Conservation (phyloP, 352 stramenopile species). For the Halophytophthora polymorphica region DNA sequence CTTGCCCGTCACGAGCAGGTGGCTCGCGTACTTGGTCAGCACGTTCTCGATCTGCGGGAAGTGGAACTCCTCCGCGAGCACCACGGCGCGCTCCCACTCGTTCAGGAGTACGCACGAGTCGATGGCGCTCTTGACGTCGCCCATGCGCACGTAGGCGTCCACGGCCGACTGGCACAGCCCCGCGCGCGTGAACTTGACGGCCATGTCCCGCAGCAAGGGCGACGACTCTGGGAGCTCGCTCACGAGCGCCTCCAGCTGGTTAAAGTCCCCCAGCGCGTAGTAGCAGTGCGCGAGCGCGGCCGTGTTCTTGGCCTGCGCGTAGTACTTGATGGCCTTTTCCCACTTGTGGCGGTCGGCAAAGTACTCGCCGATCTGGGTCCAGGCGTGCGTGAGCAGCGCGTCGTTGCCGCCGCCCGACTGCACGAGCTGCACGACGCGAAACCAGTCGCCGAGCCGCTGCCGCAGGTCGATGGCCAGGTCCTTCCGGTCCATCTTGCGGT, state of each 20-base stretch:
- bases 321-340: slow-evolving; percentile 92
- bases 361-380: slow-evolving; percentile 90
- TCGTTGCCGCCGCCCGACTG: slow-evolving; percentile 81
- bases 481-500: slow-evolving; percentile 93
- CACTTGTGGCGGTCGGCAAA: slow-evolving; percentile 91
- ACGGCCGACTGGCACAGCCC: slow-evolving; percentile 82
- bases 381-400: slow-evolving; percentile 74
- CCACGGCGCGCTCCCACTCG: slow-evolving; percentile 89
- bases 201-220: slow-evolving; percentile 82
- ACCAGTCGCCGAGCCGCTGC: slow-evolving; percentile 90
- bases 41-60: slow-evolving; percentile 94
- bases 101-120: slow-evolving; percentile 92
- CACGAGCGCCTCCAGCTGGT: slow-evolving; percentile 82
- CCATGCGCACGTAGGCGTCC: slow-evolving; percentile 85
- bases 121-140: slow-evolving; percentile 91
- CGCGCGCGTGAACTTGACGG: slow-evolving; percentile 83
- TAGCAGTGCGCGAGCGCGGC: slow-evolving; percentile 84
- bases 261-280: slow-evolving; percentile 89
- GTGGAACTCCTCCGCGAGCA: slow-evolving; percentile 89
- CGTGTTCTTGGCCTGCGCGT: slow-evolving; percentile 76
- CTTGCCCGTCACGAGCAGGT: slow-evolving; percentile 85
- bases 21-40: slow-evolving; percentile 85
- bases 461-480: slow-evolving; percentile 91
- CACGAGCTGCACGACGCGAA: slow-evolving; percentile 85
- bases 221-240: slow-evolving; percentile 81